A percentile compares a stretch with the other conserved stretches of the same genome.
phyloP scores from a whole-genome alignment of 495 filamentous ascomycete species.

The Aspergillus ostianus region DNA sequence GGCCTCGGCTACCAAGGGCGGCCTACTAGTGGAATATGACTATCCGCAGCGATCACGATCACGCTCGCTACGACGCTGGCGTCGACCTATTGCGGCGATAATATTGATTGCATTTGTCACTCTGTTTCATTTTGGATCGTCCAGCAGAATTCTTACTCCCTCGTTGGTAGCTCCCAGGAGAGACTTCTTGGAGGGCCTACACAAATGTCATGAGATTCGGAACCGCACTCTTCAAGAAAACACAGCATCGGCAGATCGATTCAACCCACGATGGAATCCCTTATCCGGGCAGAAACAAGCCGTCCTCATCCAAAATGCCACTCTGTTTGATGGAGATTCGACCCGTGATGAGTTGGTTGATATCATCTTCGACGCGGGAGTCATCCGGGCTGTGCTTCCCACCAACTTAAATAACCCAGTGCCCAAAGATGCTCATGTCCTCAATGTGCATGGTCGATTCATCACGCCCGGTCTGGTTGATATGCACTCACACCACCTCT shows the following conservation, averaged over 20 bases:
- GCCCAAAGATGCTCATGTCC: background rate
- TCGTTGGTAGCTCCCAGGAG: background rate
- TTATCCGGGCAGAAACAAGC: background rate
- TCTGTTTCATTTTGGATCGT: background rate
- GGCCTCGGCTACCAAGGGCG: background rate
- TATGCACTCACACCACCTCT: constrained; percentile 59
- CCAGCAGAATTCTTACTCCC: background rate
- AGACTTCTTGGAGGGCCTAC: background rate
- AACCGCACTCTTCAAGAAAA: background rate
- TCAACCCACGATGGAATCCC: background rate
- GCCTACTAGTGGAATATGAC: background rate
- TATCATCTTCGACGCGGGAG: background rate
- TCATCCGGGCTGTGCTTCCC: background rate
- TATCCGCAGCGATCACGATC: background rate
- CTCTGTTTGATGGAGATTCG: background rate
- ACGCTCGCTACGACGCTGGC: background rate
- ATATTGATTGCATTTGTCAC: background rate
- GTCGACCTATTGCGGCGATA: background rate
- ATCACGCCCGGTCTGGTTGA: constrained; percentile 65
- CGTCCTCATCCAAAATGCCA: background rate
- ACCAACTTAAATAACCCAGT: background rate
- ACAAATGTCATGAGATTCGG: background rate
- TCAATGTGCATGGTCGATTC: constrained; percentile 38
- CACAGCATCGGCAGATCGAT: background rate
- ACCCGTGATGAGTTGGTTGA: background rate